Base-by-base conservation (phyloP, 805 yeast species). In the Saturnispora halmiae region DNA sequence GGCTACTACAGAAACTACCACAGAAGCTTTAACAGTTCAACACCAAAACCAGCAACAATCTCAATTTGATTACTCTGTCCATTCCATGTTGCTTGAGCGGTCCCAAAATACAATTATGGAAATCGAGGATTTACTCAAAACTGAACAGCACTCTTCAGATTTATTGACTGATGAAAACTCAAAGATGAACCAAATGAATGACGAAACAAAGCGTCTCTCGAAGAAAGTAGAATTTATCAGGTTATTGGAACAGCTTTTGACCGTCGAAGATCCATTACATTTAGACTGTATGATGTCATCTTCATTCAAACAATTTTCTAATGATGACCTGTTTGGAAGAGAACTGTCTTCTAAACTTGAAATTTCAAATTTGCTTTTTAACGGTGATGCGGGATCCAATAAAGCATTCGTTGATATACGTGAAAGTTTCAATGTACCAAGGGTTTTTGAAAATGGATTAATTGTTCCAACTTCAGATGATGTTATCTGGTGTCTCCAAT, bases 401-500 rank as follows among this genome's bases (percentile, higher is more conserved):
- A 49, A 49, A 24, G 46, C 49, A 37, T 48, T 37, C 32, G 42
- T 39, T 32, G 55, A 50, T 14, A 55, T 50, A 41, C 50, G 47
- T 35, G 37, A 51, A 14, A 49, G 46, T 31, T 59, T 54, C 36
- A 51, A 58, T 4, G 52, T 53, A 9, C 83, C 83, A 18, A 65
- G 85, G 39, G 60, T 61, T 19, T 78, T 78, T 51, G 59, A 66
- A 35, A 62, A 81, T 31, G 94, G 95, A 2, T 76, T 79, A 18
- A 70, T 88, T n/a, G 72, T 87, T 5, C 96, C 96, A 1, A 73
- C 85, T 42, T 94, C 84, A 47, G 96, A 90, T 56, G 98, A 90
- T 55, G 84, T 90, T 14, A 79, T 86, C 28, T 87, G 96, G 95
- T 82, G 95, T 4, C 66, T 90, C 40, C 97, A 90, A 59, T 69